phyloP scores from a whole-genome alignment of 2,329 filamentous ascomycete genomes.

The Botrytis porri region DNA sequence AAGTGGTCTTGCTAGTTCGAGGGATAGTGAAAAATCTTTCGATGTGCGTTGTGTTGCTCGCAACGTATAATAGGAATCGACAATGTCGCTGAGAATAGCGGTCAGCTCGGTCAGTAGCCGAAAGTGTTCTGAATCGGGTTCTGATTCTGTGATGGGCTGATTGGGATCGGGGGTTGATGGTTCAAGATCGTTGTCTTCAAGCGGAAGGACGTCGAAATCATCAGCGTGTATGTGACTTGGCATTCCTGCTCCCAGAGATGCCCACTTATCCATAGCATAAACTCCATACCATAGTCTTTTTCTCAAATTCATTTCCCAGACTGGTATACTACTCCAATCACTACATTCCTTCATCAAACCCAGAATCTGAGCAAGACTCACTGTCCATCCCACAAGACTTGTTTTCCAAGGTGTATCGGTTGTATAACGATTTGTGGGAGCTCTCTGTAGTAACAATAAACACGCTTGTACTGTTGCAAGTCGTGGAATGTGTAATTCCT shows the following conservation, averaged over 20 bases:
- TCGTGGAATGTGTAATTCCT: slow-evolving; percentile 39
- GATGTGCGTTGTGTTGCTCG: slow-evolving; percentile 35
- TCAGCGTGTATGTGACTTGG: slow-evolving; percentile 37
- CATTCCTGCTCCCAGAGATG: slow-evolving; percentile 38
- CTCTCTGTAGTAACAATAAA: slow-evolving; percentile 38
- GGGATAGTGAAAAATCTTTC: slow-evolving; percentile 35
- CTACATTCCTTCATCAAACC: slow-evolving; percentile 38
- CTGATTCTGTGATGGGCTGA: slow-evolving; percentile 30
- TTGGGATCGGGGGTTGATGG: slow-evolving; percentile 25
- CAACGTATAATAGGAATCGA: slow-evolving; percentile 37
- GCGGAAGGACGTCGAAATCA: slow-evolving; percentile 36
- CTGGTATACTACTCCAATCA: slow-evolving; percentile 36
- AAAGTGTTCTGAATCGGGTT: slow-evolving; percentile 34
- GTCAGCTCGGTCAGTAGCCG: slow-evolving; percentile 36
- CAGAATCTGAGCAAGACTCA: slow-evolving; percentile 38
- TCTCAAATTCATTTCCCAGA: slow-evolving; percentile 37
- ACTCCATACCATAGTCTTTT: slow-evolving; percentile 39
- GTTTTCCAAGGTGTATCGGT: slow-evolving; percentile 40
- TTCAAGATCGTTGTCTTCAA: slow-evolving; percentile 33
- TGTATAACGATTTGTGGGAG: slow-evolving; percentile 38
- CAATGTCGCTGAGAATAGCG: slow-evolving; percentile 38
- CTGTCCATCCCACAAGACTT: slow-evolving; percentile 38
- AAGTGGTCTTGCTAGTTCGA: slow-evolving; percentile 35
- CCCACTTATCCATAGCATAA: slow-evolving; percentile 40
- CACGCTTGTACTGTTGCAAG: slow-evolving; percentile 39